Base-by-base conservation (phyloP, 305 asterid species). In the Euphrasia arctica region DNA sequence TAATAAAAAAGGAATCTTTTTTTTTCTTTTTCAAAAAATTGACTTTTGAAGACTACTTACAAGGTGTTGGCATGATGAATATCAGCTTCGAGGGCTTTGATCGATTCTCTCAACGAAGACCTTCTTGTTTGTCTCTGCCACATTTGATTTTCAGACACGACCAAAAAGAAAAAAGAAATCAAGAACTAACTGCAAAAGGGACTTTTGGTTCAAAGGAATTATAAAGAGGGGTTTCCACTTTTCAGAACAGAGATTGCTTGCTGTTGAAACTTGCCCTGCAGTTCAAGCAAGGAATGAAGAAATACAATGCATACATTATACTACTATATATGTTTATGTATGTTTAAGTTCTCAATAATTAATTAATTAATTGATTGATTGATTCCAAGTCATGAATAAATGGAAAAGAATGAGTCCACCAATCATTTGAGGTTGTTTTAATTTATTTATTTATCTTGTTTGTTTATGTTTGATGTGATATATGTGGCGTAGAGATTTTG, bases 21-120 rank as follows among this genome's bases (percentile, higher is more conserved):
- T 39, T 39, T 39, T 39, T 31, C 34, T 25, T 14, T 25, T 27
- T 1, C 42, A 4, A 15, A 58, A 5, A 34, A 58, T 58, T 5
- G 42, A 9, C 34, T 28, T 63, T 39, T 12, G 3, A 0, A 54
- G 28, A 70, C 80, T 80, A 70, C 80, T 80, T 74, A 83, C 93
- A 85, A 54, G 63, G 70, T 64, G 75, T 85, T 85, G 77, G 93
- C 90, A 77, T 85, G 86, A 67, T 76, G 80, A 70, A 83, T 69
- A 78, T 85, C 90, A 72, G 81, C 83, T 85, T 85, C 90, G 61
- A 83, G 77, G 69, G 80, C 72, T 60, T 83, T 81, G 77, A 83
- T 73, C 10, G 86, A 83, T 68, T 85, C 93, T 74, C 79, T 77
- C 43, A 81, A 66, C 58, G 87, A 81, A 77, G 77, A 70, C 39